These are phyloP conservation scores for Dryadomyces quercivorus DNA, from an alignment of 2,329 filamentous ascomycete species.

Conservation along the genomic window DNA sequence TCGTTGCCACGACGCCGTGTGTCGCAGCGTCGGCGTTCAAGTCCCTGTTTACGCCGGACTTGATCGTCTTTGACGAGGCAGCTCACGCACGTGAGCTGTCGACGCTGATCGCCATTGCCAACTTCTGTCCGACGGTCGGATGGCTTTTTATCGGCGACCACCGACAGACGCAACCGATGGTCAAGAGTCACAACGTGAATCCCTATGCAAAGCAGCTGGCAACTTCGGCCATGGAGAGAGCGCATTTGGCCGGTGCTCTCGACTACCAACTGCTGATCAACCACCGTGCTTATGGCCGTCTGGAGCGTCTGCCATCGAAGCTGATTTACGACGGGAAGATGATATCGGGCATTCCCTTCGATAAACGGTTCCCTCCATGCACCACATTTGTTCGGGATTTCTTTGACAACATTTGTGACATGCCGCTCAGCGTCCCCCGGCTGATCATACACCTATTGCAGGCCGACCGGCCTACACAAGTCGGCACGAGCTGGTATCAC, in stretches of 20 bases:
- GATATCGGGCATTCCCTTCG: constrained; percentile 17
- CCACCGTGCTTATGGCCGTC: constrained; percentile 15
- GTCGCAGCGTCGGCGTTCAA: constrained; percentile 25
- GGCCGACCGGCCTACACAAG: constrained; percentile 9
- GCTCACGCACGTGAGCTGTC: constrained; percentile 33
- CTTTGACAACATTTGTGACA: constrained; percentile 8
- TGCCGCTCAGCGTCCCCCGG: constrained; percentile 21
- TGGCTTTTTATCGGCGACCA: constrained; percentile 35
- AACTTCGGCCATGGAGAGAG: constrained; percentile 17
- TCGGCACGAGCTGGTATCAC: constrained; percentile 28
- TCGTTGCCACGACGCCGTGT: constrained; percentile 34
- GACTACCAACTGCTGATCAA: constrained; percentile 17
- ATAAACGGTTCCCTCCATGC: constrained; percentile 8
- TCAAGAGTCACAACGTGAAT: constrained; percentile 13
- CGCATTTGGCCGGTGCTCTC: constrained; percentile 12
- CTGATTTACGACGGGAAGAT: constrained; percentile 29
- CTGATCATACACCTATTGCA: constrained; percentile 19
- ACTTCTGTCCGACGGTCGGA: constrained; percentile 24
- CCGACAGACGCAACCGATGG: constrained; percentile 31
- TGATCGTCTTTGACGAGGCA: constrained; percentile 72
- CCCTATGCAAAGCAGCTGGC: constrained; percentile 13
- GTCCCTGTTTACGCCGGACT: constrained; percentile 59
- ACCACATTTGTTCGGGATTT: constrained; percentile 11
- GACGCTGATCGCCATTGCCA: constrained; percentile 30
- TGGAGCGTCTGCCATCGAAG: constrained; percentile 27